Percentiles rank a stretch among this genome's conserved stretches.
phyloP scores from a whole-genome alignment of 2,329 filamentous ascomycete genomes.

The Cephalotrichum gorgonifer region DNA sequence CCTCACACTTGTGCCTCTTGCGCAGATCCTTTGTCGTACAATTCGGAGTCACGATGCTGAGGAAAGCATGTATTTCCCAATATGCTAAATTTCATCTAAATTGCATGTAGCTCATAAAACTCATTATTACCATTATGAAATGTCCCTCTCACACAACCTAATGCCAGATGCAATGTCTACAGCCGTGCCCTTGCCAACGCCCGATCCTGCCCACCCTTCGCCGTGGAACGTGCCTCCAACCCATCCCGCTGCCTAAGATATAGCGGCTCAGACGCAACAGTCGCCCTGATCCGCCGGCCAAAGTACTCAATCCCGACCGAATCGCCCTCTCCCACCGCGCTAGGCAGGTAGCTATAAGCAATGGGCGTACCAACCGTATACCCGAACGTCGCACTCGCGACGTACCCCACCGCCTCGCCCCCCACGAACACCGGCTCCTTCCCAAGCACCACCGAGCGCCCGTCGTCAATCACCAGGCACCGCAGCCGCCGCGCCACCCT shows the following conservation, averaged over 20 bases:
- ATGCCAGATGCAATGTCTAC: neutral
- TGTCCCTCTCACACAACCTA: neutral
- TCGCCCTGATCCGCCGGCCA: conserved; percentile 40
- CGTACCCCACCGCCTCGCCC: conserved; percentile 39
- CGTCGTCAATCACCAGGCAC: conserved; percentile 45
- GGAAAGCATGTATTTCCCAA: too few relatives aligned
- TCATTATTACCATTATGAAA: neutral
- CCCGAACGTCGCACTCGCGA: conserved; percentile 51
- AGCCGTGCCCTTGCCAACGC: neutral
- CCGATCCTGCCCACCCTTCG: neutral
- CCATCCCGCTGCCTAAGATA: conserved; percentile 12
- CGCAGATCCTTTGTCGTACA: too few relatives aligned
- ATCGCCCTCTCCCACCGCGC: conserved; percentile 31
- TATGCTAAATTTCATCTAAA: too few relatives aligned
- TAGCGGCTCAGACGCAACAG: conserved; percentile 38
- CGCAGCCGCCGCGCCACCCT: conserved; percentile 25
- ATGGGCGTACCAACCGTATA: conserved; percentile 49
- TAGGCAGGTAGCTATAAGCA: conserved; percentile 48
- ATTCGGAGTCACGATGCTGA: too few relatives aligned
- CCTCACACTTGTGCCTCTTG: too few relatives aligned
- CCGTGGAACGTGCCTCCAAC: neutral
- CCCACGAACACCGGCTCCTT: conserved; percentile 50
- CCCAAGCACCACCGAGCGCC: conserved; percentile 44
- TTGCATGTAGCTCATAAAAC: neutral
- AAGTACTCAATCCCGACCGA: conserved; percentile 53